phyloP scores from a whole-genome alignment of 1,139 yeast species.

The Debaryomyces singareniensis region DNA sequence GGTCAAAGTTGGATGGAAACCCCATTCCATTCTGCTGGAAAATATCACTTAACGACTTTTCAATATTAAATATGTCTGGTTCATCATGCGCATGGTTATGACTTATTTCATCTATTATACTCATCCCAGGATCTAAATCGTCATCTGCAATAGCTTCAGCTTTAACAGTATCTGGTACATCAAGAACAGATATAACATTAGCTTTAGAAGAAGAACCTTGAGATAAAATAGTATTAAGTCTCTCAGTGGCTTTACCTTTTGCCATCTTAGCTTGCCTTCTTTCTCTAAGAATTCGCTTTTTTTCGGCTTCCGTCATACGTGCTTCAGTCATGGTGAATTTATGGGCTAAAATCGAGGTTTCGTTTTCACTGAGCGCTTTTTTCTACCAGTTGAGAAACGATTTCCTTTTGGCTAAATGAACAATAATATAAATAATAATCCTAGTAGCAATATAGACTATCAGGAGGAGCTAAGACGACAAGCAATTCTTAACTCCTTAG shows the following conservation, averaged over 20 bases:
- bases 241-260: constrained; percentile 48
- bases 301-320: constrained; percentile 50
- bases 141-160: constrained; percentile 1
- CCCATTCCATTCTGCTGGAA: constrained; percentile 8
- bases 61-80: constrained; percentile 18
- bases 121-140: constrained; percentile 30
- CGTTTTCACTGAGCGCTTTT: too few relatives aligned
- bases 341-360: too few relatives aligned
- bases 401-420: too few relatives aligned
- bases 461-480: constrained; percentile 36
- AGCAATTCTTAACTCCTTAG: constrained; percentile 35
- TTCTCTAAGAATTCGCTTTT: constrained; percentile 55
- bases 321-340: not conserved
- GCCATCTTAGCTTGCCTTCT: constrained; percentile 66
- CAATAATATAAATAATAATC: too few relatives aligned
- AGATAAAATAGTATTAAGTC: constrained; percentile 43
- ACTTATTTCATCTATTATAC: constrained; percentile 18
- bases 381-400: too few relatives aligned
- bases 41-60: constrained; percentile 29
- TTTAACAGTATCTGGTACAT: constrained; percentile 7
- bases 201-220: constrained; percentile 37
- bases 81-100: constrained; percentile 5
- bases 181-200: constrained; percentile 31
- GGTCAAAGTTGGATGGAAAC: not conserved
- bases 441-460: constrained; percentile 16